These are phyloP conservation scores for Tolypocladium paradoxum DNA, from an alignment of 2,329 filamentous ascomycete genomes.

Conservation along the genomic window DNA sequence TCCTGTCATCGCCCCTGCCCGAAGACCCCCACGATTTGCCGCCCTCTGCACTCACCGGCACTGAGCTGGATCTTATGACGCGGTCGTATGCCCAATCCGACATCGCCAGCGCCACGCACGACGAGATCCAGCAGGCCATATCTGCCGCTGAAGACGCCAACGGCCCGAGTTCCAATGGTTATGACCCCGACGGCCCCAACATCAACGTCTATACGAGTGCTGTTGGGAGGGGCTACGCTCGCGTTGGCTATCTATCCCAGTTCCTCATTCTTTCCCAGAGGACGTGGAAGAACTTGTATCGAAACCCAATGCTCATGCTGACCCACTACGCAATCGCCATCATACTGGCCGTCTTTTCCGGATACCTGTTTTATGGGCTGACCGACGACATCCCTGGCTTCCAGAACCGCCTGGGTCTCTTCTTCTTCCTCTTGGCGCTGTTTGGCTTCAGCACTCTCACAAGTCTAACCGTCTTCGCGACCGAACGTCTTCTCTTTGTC, in stretches of 20 bases:
- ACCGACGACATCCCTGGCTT: constrained; percentile 96
- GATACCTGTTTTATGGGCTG: constrained; percentile 90
- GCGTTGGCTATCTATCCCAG: constrained; percentile 69
- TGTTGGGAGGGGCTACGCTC: constrained; percentile 70
- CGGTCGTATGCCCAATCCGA: constrained; percentile 66
- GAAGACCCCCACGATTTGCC: constrained; percentile 61
- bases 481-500: constrained; percentile 82
- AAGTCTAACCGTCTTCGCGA: constrained; percentile 84
- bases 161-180: constrained; percentile 44
- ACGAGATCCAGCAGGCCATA: constrained; percentile 68
- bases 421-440: constrained; percentile 92
- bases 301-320: constrained; percentile 96
- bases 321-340: constrained; percentile 98
- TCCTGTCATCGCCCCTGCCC: constrained; percentile 45
- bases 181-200: constrained; percentile 34
- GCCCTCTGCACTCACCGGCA: constrained; percentile 49
- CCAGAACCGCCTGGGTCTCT: constrained; percentile 91
- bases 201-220: constrained; percentile 41
- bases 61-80: constrained; percentile 75
- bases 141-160: constrained; percentile 56
- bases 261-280: constrained; percentile 82
- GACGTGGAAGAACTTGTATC: constrained; percentile 95
- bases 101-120: constrained; percentile 60
- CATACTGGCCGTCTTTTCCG: constrained; percentile 82
- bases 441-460: constrained; percentile 97